These are phyloP conservation scores for Incumbomyces lentus DNA, from an alignment of 2,329 filamentous ascomycete species.

Conservation along the genomic window DNA sequence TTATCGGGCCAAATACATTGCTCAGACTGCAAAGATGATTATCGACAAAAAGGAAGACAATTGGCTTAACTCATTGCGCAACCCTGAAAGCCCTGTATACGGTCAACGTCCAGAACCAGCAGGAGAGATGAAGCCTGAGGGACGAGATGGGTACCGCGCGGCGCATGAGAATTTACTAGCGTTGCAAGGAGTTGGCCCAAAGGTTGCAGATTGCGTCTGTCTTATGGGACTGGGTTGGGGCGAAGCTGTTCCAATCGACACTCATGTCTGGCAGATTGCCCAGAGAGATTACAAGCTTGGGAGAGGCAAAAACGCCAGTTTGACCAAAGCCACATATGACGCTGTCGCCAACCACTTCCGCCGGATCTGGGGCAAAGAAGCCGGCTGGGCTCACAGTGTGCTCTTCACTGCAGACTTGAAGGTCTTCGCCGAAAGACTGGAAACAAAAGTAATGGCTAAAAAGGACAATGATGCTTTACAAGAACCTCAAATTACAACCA, in stretches of 20 bases:
- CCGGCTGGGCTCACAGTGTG: constrained; percentile 95
- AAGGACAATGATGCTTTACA: constrained; percentile 17
- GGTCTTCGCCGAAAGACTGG: constrained; percentile 63
- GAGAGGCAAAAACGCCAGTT: constrained; percentile 67
- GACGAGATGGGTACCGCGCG: constrained; percentile 58
- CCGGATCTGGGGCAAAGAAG: constrained; percentile 79
- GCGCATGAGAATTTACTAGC: constrained; percentile 72
- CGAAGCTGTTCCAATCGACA: constrained; percentile 90
- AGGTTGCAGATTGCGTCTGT: constrained; percentile 93
- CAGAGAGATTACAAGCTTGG: constrained; percentile 92
- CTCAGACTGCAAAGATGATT: constrained; percentile 70
- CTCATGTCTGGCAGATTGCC: constrained; percentile 97
- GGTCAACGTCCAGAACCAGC: constrained; percentile 35
- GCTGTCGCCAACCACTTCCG: constrained; percentile 86
- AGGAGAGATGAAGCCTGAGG: constrained; percentile 39
- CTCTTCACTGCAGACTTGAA: constrained; percentile 88
- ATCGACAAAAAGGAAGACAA: constrained; percentile 53
- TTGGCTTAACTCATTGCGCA: constrained; percentile 71
- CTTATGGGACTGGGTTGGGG: constrained; percentile 95
- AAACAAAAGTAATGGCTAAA: constrained; percentile 28
- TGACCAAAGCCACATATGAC: constrained; percentile 82
- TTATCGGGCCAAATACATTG: constrained; percentile 87
- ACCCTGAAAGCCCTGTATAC: constrained; percentile 60
- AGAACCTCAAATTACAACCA: constrained; percentile 10
- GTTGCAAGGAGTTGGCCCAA: constrained; percentile 84